Evolutionary conservation across 352 stramenopile genomes (phyloP).

Genomic region (Elongisporangium prolatum): DNA sequence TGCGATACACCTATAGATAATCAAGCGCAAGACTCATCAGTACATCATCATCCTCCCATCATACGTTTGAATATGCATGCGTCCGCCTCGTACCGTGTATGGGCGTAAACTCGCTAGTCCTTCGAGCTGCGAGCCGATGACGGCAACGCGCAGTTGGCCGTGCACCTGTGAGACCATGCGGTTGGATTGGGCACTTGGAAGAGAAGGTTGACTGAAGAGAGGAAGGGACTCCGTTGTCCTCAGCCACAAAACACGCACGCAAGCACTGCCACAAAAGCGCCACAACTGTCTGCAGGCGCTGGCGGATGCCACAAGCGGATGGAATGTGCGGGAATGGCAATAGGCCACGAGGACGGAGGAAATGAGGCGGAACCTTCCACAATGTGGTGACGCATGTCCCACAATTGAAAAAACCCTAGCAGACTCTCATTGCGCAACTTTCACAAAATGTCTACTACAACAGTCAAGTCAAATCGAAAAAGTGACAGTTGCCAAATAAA

Average conservation of each 20-base stretch:
- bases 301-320: not conserved
- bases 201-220: not conserved
- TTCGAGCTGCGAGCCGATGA: constrained; percentile 61
- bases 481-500: not conserved
- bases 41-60: not conserved
- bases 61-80: not conserved
- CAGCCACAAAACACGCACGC: not conserved
- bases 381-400: not conserved
- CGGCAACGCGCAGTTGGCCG: constrained; percentile 47
- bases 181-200: not conserved
- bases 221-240: not conserved
- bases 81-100: constrained; percentile 34
- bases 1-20: constrained; percentile 54
- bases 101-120: constrained; percentile 23
- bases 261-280: not conserved
- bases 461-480: not conserved
- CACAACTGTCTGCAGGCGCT: not conserved
- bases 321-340: not conserved
- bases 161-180: constrained; percentile 16
- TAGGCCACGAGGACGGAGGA: not conserved
- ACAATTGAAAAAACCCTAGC: not conserved
- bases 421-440: not conserved
- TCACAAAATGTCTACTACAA: not conserved
- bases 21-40: constrained; percentile 1
- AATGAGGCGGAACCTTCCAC: not conserved